Evolutionary conservation across 768 basidiomycete species (phyloP).

Genomic region (Pisolithus sp.): DNA sequence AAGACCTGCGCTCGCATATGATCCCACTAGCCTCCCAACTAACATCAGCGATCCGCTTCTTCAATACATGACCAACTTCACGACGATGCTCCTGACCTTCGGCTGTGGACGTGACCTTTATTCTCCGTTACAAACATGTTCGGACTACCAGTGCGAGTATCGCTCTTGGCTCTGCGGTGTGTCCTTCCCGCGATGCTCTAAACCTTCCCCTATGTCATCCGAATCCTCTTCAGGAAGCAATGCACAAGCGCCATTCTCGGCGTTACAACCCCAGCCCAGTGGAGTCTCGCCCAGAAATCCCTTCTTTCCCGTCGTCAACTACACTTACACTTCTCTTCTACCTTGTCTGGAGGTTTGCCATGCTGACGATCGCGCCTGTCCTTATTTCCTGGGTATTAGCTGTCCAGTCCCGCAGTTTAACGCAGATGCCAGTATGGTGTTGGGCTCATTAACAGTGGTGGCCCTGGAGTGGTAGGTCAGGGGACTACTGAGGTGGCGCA

Average conservation of each 20-base stretch:
- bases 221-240: constrained; percentile 15
- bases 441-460: constrained; percentile 58
- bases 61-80: constrained; percentile 65
- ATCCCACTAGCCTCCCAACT: too few relatives aligned
- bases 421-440: constrained; percentile 68
- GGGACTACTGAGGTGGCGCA: constrained; percentile 51
- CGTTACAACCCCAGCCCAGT: constrained; percentile 41
- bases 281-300: constrained; percentile 38
- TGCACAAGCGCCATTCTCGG: constrained; percentile 39
- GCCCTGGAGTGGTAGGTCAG: constrained; percentile 37
- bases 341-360: constrained; percentile 80
- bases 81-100: constrained; percentile 60
- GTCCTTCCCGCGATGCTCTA: constrained; percentile 70
- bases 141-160: constrained; percentile 69
- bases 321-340: constrained; percentile 53
- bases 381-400: constrained; percentile 59
- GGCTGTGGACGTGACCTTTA: constrained; percentile 78
- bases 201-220: constrained; percentile 35
- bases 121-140: constrained; percentile 71
- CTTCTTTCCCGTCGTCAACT: constrained; percentile 38
- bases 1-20: too few relatives aligned
- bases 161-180: constrained; percentile 72
- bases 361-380: constrained; percentile 69
- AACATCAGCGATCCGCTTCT: constrained; percentile 51
- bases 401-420: constrained; percentile 62